Percentiles rank a stretch among this genome's conserved stretches.
These are phyloP conservation scores for Paecilomyces sp. DNA, from an alignment of 2,329 filamentous ascomycete genomes.

Conservation along the genomic window DNA sequence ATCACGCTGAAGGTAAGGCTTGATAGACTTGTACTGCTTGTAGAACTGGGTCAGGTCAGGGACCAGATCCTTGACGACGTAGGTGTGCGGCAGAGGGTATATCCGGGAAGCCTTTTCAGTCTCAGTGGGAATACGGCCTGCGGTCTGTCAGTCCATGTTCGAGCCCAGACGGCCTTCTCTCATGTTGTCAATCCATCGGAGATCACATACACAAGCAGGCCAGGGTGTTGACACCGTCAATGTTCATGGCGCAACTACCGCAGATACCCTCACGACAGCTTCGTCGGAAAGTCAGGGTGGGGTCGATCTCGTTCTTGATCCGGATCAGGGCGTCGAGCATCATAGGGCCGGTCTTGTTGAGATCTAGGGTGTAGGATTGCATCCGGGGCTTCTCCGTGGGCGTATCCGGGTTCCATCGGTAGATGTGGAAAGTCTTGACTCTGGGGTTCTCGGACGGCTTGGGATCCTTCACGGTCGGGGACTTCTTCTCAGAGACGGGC, in stretches of 20 bases:
- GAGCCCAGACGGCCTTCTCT: background rate
- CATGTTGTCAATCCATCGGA: background rate
- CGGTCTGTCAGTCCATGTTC: conserved; percentile 7
- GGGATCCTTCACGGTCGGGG: conserved; percentile 56
- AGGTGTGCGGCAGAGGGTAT: conserved; percentile 96
- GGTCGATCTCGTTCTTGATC: conserved; percentile 98
- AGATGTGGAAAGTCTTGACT: conserved; percentile 96
- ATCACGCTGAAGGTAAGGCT: conserved; percentile 92
- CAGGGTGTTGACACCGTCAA: conserved; percentile 95
- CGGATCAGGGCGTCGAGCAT: conserved; percentile 92
- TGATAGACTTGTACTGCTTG: conserved; percentile 99
- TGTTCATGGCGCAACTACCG: conserved; percentile 99
- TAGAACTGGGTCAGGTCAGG: conserved; percentile 98
- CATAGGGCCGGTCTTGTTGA: conserved; percentile 99
- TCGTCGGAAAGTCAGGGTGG: conserved; percentile 89
- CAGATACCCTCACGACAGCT: conserved; percentile 98
- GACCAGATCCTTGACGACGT: conserved; percentile 98
- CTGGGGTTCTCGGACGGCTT: conserved; percentile 49
- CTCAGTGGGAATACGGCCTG: conserved; percentile 90
- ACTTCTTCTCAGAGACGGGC: conserved; percentile 43
- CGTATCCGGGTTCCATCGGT: conserved; percentile 95
- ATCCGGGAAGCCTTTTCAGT: conserved; percentile 77
- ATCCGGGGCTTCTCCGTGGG: conserved; percentile 89
- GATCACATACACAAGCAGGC: conserved; percentile 85
- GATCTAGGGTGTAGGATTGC: conserved; percentile 88